phyloP scores from a whole-genome alignment of 1,284 basidiomycete species.

The Puccinia hordei region DNA sequence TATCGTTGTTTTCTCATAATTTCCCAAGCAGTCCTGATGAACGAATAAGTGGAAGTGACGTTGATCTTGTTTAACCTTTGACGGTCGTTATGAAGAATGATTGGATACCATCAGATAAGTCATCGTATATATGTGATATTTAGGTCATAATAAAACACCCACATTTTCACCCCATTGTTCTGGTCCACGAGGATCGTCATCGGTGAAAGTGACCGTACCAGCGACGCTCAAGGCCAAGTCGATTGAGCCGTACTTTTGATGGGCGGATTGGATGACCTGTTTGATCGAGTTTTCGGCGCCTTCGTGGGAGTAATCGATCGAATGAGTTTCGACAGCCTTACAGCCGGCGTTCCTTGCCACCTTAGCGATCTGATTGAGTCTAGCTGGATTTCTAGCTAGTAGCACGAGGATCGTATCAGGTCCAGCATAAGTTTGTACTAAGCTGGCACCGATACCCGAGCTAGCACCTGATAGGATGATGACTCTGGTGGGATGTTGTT shows the following conservation, averaged over 20 bases:
- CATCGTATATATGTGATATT: too few species aligned
- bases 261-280: background rate
- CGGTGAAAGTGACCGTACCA: constrained; percentile 47
- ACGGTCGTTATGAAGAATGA: constrained; percentile 32
- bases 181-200: constrained; percentile 37
- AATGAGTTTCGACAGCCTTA: constrained; percentile 31
- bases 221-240: constrained; percentile 36
- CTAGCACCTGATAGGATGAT: constrained; percentile 43
- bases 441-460: constrained; percentile 45
- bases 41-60: constrained; percentile 32
- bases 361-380: constrained; percentile 44
- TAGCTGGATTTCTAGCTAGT: constrained; percentile 22
- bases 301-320: constrained; percentile 44
- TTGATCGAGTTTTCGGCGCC: constrained; percentile 38
- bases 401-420: constrained; percentile 26
- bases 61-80: constrained; percentile 44
- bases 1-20: constrained; percentile 45
- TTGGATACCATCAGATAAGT: too few species aligned
- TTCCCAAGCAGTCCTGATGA: constrained; percentile 48
- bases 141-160: too few species aligned
- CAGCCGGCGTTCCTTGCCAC: constrained; percentile 29
- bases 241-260: constrained; percentile 40
- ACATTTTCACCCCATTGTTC: constrained; percentile 47
- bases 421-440: constrained; percentile 25
- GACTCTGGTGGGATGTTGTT: background rate